These are phyloP conservation scores for Coemansia pectinata DNA, from an alignment of 192 early-diverging fungal genomes.

Conservation along the genomic window DNA sequence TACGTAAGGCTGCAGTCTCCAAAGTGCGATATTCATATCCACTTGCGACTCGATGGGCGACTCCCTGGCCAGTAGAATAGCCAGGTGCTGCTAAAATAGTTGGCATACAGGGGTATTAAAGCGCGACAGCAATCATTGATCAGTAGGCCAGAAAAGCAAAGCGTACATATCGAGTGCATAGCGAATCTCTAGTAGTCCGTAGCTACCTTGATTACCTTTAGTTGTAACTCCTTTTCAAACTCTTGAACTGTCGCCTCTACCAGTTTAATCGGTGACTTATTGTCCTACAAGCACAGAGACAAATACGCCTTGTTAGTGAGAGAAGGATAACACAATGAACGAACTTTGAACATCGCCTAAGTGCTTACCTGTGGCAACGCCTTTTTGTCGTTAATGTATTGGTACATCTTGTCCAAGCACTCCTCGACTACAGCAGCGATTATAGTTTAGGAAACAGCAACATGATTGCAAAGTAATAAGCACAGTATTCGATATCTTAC, in stretches of 20 bases:
- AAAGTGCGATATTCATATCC: slow-evolving; percentile 41
- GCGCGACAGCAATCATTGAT: not conserved
- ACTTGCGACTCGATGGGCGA: slow-evolving; percentile 24
- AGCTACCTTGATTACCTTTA: slow-evolving; percentile 35
- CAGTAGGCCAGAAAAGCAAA: not conserved
- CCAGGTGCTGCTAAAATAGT: slow-evolving; percentile 38
- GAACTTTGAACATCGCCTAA: not conserved
- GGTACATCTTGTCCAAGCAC: slow-evolving; percentile 31
- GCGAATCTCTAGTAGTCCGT: not conserved
- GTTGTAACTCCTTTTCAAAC: slow-evolving; percentile 44
- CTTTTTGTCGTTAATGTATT: not conserved
- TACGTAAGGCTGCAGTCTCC: slow-evolving; percentile 42
- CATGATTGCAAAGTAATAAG: not conserved
- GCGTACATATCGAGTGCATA: not conserved
- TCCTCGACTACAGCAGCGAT: slow-evolving; percentile 21
- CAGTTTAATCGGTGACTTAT: not conserved
- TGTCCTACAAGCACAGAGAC: not conserved
- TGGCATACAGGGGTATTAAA: not conserved
- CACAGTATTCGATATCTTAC: not conserved
- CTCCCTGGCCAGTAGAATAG: slow-evolving; percentile 13
- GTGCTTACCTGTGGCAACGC: not conserved
- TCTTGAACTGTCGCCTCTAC: slow-evolving; percentile 1
- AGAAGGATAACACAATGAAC: not conserved
- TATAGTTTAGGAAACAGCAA: not conserved
- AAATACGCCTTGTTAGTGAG: not conserved